Conservation (phyloP, 331 rosid genomes). For the Rhamnella rubrinervis region DNA sequence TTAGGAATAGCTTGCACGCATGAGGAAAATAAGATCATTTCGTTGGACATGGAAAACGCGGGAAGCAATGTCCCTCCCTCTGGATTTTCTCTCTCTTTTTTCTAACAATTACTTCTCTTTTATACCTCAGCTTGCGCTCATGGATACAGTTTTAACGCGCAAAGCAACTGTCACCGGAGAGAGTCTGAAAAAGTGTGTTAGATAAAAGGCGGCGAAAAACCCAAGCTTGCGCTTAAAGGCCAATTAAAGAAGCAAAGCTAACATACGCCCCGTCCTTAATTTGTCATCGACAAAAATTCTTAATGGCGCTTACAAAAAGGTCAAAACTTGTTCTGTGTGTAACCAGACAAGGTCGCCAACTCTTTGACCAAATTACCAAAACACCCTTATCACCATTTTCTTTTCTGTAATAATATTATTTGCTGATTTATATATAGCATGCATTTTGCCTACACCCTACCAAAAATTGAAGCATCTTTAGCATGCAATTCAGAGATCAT, state of each 20-base stretch:
- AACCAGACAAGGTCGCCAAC: too few species aligned
- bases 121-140: not conserved
- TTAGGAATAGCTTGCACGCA: conserved; percentile 91
- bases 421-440: too few species aligned
- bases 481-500: too few species aligned
- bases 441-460: too few species aligned
- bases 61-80: conserved; percentile 52
- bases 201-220: conserved; percentile 13
- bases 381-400: not conserved
- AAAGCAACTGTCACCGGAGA: conserved; percentile 37
- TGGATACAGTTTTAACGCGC: conserved; percentile 44
- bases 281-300: too few species aligned
- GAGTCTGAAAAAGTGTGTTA: not conserved
- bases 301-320: too few species aligned
- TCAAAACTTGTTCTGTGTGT: too few species aligned
- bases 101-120: conserved; percentile 1
- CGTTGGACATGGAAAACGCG: conserved; percentile 54
- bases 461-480: too few species aligned
- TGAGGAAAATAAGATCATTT: conserved; percentile 34
- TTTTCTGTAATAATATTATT: not conserved
- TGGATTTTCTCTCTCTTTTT: conserved; percentile 15
- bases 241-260: conserved; percentile 2
- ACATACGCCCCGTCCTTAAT: not conserved
- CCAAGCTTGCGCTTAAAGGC: conserved; percentile 24
- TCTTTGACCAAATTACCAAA: conserved; percentile 11